phyloP scores from a whole-genome alignment of 2,329 filamentous ascomycete genomes.

The Domatiomyces globalis region DNA sequence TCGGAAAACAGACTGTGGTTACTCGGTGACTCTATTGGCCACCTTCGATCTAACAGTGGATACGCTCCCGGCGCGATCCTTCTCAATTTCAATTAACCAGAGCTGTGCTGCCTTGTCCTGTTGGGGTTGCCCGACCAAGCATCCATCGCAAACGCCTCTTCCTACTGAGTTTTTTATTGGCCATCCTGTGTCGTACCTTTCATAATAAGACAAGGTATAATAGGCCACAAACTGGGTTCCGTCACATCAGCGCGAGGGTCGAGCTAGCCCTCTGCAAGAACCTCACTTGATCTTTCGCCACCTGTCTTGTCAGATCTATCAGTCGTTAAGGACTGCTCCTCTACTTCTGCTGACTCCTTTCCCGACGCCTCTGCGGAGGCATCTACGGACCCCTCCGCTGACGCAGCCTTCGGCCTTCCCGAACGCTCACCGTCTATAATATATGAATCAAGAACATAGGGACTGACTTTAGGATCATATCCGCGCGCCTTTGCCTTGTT shows the following conservation, averaged over 20 bases:
- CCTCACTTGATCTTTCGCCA: too few relatives aligned
- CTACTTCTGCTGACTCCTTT: background rate
- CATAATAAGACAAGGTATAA: background rate
- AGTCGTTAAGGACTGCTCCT: background rate
- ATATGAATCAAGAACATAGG: constrained; percentile 1
- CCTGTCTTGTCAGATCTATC: background rate
- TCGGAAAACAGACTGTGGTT: background rate
- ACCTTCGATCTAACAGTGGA: background rate
- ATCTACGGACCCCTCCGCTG: background rate
- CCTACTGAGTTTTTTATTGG: background rate
- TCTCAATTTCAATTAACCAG: background rate
- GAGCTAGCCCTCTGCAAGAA: background rate
- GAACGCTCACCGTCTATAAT: background rate
- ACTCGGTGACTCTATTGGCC: background rate
- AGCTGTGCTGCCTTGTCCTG: background rate
- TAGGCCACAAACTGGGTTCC: background rate
- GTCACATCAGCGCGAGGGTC: background rate
- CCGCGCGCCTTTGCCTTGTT: background rate
- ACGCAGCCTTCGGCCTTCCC: background rate
- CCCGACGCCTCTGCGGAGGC: background rate
- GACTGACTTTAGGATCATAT: background rate
- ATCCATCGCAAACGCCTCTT: background rate
- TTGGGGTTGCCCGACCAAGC: background rate
- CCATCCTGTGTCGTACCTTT: background rate
- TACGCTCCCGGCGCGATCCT: background rate